Evolutionary conservation across 2,329 filamentous ascomycete species (phyloP).

Genomic region (Colletotrichum graminicola): DNA sequence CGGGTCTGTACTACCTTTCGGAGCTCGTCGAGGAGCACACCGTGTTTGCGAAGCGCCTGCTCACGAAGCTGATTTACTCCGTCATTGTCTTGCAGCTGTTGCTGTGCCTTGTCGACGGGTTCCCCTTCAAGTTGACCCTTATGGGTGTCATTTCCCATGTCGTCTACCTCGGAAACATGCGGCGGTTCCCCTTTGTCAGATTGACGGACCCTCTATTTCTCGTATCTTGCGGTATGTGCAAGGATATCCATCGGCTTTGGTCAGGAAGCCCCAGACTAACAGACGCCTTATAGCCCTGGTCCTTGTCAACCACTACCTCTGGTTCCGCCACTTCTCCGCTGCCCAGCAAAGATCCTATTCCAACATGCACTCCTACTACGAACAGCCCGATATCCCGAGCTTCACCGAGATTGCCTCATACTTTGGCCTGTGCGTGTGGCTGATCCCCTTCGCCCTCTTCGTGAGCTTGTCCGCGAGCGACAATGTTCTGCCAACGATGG

Average conservation of each 20-base stretch:
- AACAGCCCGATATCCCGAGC: slow-evolving; percentile 74
- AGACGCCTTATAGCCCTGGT: slow-evolving; percentile 74
- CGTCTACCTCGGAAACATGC: slow-evolving; percentile 89
- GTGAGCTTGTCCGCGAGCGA: slow-evolving; percentile 94
- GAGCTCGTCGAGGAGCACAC: slow-evolving; percentile 99
- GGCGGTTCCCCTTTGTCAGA: slow-evolving; percentile 81
- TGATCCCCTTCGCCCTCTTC: slow-evolving; percentile 95
- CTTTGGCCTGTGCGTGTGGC: slow-evolving; percentile 96
- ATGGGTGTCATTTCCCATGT: slow-evolving; percentile 85
- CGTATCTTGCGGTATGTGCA: slow-evolving; percentile 77
- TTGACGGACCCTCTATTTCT: slow-evolving; percentile 90
- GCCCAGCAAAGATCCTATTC: slow-evolving; percentile 69
- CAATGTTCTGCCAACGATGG: slow-evolving; percentile 94
- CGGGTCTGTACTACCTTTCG: slow-evolving; percentile 97
- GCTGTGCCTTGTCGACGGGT: slow-evolving; percentile 85
- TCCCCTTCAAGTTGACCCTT: slow-evolving; percentile 80
- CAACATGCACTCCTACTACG: slow-evolving; percentile 71
- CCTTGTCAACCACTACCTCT: slow-evolving; percentile 90
- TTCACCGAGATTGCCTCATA: slow-evolving; percentile 97
- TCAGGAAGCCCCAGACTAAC: neutral
- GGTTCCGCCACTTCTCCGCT: slow-evolving; percentile 92
- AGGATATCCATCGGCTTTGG: neutral
- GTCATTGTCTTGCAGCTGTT: slow-evolving; percentile 81
- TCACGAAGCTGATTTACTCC: slow-evolving; percentile 86
- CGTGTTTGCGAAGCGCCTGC: slow-evolving; percentile 88